These are phyloP conservation scores for Aspergillus alliaceus DNA, from an alignment of 2,329 filamentous ascomycete genomes.

Conservation along the genomic window DNA sequence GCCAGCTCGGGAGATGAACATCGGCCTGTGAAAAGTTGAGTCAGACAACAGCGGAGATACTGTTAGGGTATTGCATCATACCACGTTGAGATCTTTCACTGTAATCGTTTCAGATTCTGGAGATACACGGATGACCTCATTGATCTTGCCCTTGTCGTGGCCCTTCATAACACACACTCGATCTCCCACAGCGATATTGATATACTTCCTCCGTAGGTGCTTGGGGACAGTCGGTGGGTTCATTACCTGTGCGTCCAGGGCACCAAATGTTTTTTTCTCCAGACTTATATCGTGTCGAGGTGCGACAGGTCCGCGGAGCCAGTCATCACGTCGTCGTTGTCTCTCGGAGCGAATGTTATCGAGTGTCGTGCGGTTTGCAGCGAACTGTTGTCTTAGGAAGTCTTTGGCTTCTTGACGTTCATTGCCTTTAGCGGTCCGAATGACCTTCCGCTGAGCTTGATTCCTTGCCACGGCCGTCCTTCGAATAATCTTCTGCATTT, in stretches of 20 bases:
- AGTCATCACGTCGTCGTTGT: constrained; percentile 68
- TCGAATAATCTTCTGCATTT: constrained; percentile 71
- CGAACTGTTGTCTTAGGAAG: constrained; percentile 28
- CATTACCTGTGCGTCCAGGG: constrained; percentile 43
- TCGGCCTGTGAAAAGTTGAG: constrained; percentile 35
- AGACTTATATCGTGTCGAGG: constrained; percentile 72
- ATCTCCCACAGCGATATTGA: constrained; percentile 69
- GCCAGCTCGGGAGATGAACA: constrained; percentile 41
- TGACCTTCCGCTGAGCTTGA: constrained; percentile 53
- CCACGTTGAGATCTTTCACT: constrained; percentile 65
- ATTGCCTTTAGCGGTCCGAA: constrained; percentile 44
- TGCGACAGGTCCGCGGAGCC: constrained; percentile 73
- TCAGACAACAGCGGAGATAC: not conserved
- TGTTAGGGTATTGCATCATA: constrained; percentile 33
- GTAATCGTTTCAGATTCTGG: constrained; percentile 56
- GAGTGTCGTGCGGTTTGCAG: constrained; percentile 33
- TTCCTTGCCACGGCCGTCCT: constrained; percentile 67
- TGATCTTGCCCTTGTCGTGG: constrained; percentile 79
- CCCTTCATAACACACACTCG: constrained; percentile 80
- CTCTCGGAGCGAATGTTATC: constrained; percentile 51
- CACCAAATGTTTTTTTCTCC: constrained; percentile 59
- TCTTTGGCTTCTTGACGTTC: constrained; percentile 38
- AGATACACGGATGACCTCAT: constrained; percentile 62
- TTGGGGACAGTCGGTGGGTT: constrained; percentile 42
- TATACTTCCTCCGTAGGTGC: constrained; percentile 44